Evolutionary conservation across 2,329 filamentous ascomycete species (phyloP), one percentile per base, ranked within the genome.

Genomic region (Aspergillus quadricinctus): DNA sequence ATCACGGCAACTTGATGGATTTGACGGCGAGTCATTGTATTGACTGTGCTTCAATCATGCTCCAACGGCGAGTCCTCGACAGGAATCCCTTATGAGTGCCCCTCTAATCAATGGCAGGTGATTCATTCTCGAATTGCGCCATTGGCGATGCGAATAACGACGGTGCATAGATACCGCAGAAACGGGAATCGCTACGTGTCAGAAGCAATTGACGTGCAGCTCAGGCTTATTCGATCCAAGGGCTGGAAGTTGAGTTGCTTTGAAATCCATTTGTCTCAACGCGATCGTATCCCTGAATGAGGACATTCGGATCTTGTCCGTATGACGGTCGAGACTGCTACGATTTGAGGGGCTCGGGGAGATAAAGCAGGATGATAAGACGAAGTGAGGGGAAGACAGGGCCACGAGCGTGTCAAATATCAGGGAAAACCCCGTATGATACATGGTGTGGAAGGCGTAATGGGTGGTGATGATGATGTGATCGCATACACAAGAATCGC

Each of bases 1-100:
- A 82, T 77, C 1, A 82, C 72, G 9, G 77, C 80, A 3, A 80
- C 75, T 23, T 58, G 58, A 4, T 60, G 60, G 28, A 65, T 58
- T 3, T 57, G 25, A 0, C 37, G 48, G 19, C 62, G 62, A 19
- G 56, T 54, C 67, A 71, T 71, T 50, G 29, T 60, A 17, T 11
- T 35, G 35, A 19, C 25, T 28, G 28, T 49, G 5, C 17, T 21
- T 5, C 3, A 2, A 46, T 46, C 7, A 9, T 46, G 19, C 23
- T 23, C 19, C 23, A 3, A 14, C 14, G 5, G 21, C 19, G 2
- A 14, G 11, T 1, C 0, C 11, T 23, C 11, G 43, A 23, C 43
- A 46, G 23, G 19, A 23, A 25, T 7, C 2, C 5, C 43, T 46
- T 46, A 46, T 27, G 19, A 25, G 21, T n/a, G 17, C 19, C 8